A percentile compares a stretch with the other conserved stretches of the same genome.
These are phyloP conservation scores for Calonectria naviculata DNA, from an alignment of 2,329 filamentous ascomycete genomes.

Conservation along the genomic window DNA sequence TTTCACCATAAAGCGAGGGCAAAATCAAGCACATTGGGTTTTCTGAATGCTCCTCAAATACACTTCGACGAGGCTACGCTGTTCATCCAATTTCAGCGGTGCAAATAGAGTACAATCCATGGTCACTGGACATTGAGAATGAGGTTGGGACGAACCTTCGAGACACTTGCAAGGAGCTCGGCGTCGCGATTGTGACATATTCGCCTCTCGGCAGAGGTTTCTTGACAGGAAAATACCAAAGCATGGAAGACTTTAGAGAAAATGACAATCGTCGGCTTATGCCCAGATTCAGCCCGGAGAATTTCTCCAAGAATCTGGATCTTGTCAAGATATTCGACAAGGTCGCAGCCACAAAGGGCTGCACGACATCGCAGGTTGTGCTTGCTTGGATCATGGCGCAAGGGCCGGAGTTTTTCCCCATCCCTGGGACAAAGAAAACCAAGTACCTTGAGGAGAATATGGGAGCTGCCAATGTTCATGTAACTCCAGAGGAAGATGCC, in stretches of 20 bases:
- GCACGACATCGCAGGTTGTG: slow-evolving; percentile 65
- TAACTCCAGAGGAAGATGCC: slow-evolving; percentile 43
- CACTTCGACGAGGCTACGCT: slow-evolving; percentile 61
- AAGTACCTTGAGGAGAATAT: slow-evolving; percentile 55
- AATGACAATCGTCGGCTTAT: slow-evolving; percentile 7
- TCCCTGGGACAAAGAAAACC: slow-evolving; percentile 54
- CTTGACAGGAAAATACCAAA: slow-evolving; percentile 61
- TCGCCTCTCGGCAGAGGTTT: slow-evolving; percentile 70
- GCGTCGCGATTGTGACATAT: slow-evolving; percentile 67
- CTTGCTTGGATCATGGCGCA: slow-evolving; percentile 71
- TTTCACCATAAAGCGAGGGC: slow-evolving; percentile 49
- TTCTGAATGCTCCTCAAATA: slow-evolving; percentile 56
- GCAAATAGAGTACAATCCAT: slow-evolving; percentile 66
- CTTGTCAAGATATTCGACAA: slow-evolving; percentile 60
- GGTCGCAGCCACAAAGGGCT: slow-evolving; percentile 63
- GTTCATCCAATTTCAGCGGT: slow-evolving; percentile 62
- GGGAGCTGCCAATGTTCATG: slow-evolving; percentile 39
- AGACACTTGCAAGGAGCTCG: slow-evolving; percentile 66
- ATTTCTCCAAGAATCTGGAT: slow-evolving; percentile 59
- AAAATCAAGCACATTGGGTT: slow-evolving; percentile 67
- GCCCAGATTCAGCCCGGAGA: slow-evolving; percentile 34
- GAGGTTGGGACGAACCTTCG: slow-evolving; percentile 56
- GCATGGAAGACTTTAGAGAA: slow-evolving; percentile 54
- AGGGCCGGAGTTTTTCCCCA: slow-evolving; percentile 68
- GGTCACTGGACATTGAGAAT: slow-evolving; percentile 69